Evolutionary conservation across 2,329 filamentous ascomycete genomes (phyloP).

Genomic region (Arthrinium puccinioides): DNA sequence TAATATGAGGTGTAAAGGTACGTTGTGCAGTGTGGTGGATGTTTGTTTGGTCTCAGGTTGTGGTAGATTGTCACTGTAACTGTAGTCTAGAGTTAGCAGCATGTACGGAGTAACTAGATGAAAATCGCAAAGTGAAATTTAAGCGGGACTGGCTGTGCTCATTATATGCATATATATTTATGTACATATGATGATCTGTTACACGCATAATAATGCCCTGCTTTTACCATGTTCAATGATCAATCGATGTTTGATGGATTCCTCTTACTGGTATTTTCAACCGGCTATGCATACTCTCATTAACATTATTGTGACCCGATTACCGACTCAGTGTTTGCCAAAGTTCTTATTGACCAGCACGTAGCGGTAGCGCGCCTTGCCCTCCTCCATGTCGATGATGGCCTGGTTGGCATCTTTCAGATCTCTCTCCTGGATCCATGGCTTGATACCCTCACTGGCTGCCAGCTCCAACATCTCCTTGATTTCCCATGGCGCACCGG

Average conservation of each 20-base stretch:
- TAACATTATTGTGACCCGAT: background rate
- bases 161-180: conserved; percentile 1
- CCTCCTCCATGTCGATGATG: conserved; percentile 48
- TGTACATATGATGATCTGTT: background rate
- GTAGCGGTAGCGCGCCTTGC: conserved; percentile 45
- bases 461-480: conserved; percentile 55
- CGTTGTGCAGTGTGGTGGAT: no score
- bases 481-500: conserved; percentile 51
- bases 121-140: background rate
- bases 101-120: background rate
- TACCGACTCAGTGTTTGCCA: conserved; percentile 15
- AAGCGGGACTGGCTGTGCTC: background rate
- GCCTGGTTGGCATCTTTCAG: conserved; percentile 52
- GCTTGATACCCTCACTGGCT: conserved; percentile 48
- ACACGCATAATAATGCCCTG: background rate
- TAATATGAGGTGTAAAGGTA: background rate
- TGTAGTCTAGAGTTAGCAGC: background rate
- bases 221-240: no score
- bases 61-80: background rate
- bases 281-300: background rate
- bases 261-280: no score
- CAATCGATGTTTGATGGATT: background rate
- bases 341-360: conserved; percentile 36
- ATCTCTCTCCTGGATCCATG: conserved; percentile 47
- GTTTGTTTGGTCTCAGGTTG: background rate